Evolutionary conservation across 768 basidiomycete species (phyloP).

Genomic region (Postia placenta): DNA sequence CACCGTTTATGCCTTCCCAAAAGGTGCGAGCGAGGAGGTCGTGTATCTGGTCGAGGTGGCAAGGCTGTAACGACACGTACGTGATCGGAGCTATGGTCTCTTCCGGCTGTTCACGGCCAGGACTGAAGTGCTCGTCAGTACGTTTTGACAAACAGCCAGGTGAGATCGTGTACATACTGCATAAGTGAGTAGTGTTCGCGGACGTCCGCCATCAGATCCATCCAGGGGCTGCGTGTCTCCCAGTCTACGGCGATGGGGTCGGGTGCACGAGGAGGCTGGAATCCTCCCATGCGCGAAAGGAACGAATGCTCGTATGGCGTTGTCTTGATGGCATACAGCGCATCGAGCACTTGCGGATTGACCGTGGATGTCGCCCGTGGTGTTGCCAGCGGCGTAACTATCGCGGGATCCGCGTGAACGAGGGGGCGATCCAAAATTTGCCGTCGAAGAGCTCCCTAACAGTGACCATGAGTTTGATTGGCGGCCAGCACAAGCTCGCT

Average conservation of each 20-base stretch:
- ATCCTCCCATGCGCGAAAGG: constrained; percentile 54
- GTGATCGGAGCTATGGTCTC: constrained; percentile 48
- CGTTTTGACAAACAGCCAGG: neutral
- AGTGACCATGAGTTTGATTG: neutral
- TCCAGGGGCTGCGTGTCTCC: constrained; percentile 70
- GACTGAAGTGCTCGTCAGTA: constrained; percentile 31
- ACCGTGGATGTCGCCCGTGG: constrained; percentile 18
- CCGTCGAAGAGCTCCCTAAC: constrained; percentile 7
- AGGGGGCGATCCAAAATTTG: constrained; percentile 3
- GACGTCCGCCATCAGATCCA: constrained; percentile 68
- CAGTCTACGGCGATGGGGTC: constrained; percentile 59
- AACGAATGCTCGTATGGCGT: constrained; percentile 67
- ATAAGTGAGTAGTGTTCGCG: constrained; percentile 54
- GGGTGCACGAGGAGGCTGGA: constrained; percentile 19
- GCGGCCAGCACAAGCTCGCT: neutral
- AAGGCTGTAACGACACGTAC: constrained; percentile 52
- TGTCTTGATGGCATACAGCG: constrained; percentile 48
- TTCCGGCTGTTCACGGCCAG: constrained; percentile 40
- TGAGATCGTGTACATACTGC: constrained; percentile 45
- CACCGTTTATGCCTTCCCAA: constrained; percentile 76
- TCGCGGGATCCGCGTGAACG: neutral
- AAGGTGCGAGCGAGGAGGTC: constrained; percentile 62
- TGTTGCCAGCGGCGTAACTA: constrained; percentile 32
- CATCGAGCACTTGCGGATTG: constrained; percentile 37
- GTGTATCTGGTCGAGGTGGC: constrained; percentile 65